Conservation (phyloP, 768 basidiomycete species). For the Xerocomellus dryophilus region DNA sequence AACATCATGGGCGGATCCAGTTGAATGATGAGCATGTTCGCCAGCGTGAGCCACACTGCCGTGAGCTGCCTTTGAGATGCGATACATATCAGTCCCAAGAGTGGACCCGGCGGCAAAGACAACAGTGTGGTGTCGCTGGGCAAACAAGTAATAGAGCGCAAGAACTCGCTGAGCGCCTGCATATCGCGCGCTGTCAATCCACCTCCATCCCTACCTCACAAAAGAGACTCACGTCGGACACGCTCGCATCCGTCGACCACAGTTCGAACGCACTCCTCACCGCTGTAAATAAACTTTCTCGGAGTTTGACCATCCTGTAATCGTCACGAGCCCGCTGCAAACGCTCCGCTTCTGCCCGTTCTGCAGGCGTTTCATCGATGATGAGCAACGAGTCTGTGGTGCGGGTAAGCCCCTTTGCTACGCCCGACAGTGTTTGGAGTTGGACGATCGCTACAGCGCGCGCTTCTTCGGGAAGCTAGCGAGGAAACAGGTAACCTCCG, state of each 20-base stretch:
- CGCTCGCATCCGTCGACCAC: constrained; percentile 77
- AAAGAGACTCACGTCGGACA: constrained; percentile 62
- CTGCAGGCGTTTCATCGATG: constrained; percentile 55
- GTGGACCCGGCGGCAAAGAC: constrained; percentile 75
- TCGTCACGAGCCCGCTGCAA: constrained; percentile 65
- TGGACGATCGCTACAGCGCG: constrained; percentile 63
- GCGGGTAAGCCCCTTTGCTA: constrained; percentile 84
- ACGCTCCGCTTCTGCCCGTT: constrained; percentile 47
- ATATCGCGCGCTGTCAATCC: constrained; percentile 2
- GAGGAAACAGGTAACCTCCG: background rate
- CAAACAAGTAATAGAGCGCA: constrained; percentile 83
- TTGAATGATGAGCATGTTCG: constrained; percentile 76
- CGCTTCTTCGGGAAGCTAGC: constrained; percentile 71
- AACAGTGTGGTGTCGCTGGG: constrained; percentile 75
- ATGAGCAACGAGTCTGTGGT: constrained; percentile 64
- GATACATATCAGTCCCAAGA: constrained; percentile 74
- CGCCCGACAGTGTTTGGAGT: constrained; percentile 77
- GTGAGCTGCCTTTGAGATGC: constrained; percentile 71
- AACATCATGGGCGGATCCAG: constrained; percentile 66
- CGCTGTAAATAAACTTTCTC: constrained; percentile 61
- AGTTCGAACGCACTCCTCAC: constrained; percentile 61
- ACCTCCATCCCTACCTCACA: background rate
- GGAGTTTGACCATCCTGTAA: constrained; percentile 55
- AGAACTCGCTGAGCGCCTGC: constrained; percentile 76
- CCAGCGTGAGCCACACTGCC: constrained; percentile 81